Evolutionary conservation across 2,329 filamentous ascomycete species (phyloP), one percentile per base, ranked within the genome.

Genomic region (Fusarium pseudoanthophilum): DNA sequence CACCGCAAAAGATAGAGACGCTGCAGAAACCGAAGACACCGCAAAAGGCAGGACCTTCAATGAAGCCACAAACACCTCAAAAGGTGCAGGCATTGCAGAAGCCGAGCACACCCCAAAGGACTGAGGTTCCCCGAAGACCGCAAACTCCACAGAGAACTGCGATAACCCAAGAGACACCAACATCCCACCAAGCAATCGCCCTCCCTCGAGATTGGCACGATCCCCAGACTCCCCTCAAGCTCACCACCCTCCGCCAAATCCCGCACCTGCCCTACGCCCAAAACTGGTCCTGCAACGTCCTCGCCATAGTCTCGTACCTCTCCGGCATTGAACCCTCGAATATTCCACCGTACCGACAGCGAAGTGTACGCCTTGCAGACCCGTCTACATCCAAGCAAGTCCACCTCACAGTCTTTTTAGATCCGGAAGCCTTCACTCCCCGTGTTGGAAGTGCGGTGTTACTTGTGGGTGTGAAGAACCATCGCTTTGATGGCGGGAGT

Each of bases 241-340:
- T 90, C 34, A 89, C 87, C 1, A 82, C 82, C 7, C 81, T 90
- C 18, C 82, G 82, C 52, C 81, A 84, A 11, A 85, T 90, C 55
- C 86, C 87, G 0, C 80, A 84, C 67, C 83, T 90, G 2, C 87
- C 87, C 4, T 89, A 87, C 78, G 85, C 85, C 60, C 87, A 89
- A 66, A 90, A 90, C 75, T 90, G 87, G 87, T 86, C 85, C 51
- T 84, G 87, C 77, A 89, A 89, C 69, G 80, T 88, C 11, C 83
- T 90, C 7, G 87, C 83, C 61, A 82, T 90, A n/a, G 68, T 89
- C 7, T 79, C 81, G 1, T 83, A 84, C 3, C 79, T 89, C 7
- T 86, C 85, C 0, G 82, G 80, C 2, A 79, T 88, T 21, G 85
- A 89, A 65, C 81, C 87, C 4, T 86, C 85, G 0, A 81, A 84